Base-by-base conservation (phyloP, 805 yeast genomes). In the Candida glaebosa region DNA sequence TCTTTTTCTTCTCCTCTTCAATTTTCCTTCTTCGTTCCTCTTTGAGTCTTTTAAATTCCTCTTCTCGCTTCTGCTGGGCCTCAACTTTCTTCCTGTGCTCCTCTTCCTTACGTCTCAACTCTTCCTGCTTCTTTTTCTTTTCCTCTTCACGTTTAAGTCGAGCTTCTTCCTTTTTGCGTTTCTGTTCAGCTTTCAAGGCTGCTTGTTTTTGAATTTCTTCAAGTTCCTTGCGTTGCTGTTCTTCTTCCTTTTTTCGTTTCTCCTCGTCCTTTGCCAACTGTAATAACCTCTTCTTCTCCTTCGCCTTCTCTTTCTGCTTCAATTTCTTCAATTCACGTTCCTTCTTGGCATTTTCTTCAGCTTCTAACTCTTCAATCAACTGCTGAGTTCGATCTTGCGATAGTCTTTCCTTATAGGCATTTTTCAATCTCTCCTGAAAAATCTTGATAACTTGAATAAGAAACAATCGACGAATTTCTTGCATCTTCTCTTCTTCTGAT, bases 371-470 rank as follows among this genome's bases (percentile, higher is more conserved):
- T 54, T 75, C 79, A 44, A 84, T 69, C 47, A 84, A 69, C 44
- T 74, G 76, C 43, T 73, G 66, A 8, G 84, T 75, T 43, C 82
- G 73, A 51, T 85, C 93, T 45, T 84, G 87, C 9, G 96, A 90
- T 37, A 84, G 78, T 48, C 80, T 84, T 52, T 84, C 90, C 46
- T 85, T 84, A 56, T 82, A 89, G 0, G 95, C 87, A 22, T 75
- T 78, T 53, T 85, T 70, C 24, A 90, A 76, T 34, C 88, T 75
- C 49, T 79, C 81, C 53, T 85, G 87, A 51, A 90, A 75, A 56
- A 87, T 71, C 40, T 87, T 79, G 3, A 93, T 83, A 1, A 90
- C 86, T 42, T 88, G 84, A 40, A 86, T 72, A 52, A 87, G 88
- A 46, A 90, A 75, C 71, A 87, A 75, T 18, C 84, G 79, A 30